Evolutionary conservation across 345 rosid genomes (phyloP).

Genomic region (Arabidopsis arenosa): DNA sequence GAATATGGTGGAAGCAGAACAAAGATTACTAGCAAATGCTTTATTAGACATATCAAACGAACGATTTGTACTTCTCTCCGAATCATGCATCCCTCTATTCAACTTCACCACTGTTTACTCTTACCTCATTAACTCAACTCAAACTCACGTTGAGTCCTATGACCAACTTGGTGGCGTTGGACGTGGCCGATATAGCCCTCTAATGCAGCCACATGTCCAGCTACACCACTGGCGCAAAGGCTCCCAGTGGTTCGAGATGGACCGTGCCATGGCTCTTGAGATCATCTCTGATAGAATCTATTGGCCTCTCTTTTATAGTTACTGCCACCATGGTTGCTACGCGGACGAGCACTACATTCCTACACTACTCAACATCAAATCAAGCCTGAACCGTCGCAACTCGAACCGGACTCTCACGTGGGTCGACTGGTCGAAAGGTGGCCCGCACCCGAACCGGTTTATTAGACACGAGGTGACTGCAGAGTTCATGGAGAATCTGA

Average conservation of each 20-base stretch:
- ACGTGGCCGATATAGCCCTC: conserved; percentile 64
- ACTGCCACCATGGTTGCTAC: conserved; percentile 64
- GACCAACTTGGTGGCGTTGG: conserved; percentile 62
- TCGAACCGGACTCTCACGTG: conserved; percentile 77
- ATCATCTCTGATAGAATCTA: conserved; percentile 64
- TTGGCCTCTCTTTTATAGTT: conserved; percentile 59
- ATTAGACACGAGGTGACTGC: conserved; percentile 53
- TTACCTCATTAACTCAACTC: conserved; percentile 58
- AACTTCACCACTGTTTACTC: conserved; percentile 71
- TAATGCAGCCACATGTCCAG: conserved; percentile 61
- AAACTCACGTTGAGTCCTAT: conserved; percentile 61
- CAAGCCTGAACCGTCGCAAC: conserved; percentile 42
- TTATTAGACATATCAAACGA: conserved; percentile 71
- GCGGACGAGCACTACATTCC: conserved; percentile 87
- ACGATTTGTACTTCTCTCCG: conserved; percentile 79
- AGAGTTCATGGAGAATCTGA: conserved; percentile 59
- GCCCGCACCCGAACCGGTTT: conserved; percentile 71
- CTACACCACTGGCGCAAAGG: conserved; percentile 82
- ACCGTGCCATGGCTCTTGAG: conserved; percentile 62
- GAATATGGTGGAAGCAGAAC: conserved; percentile 87
- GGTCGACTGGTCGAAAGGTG: conserved; percentile 86
- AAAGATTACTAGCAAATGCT: conserved; percentile 80
- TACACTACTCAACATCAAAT: conserved; percentile 56
- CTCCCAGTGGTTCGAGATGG: conserved; percentile 83
- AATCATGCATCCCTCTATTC: conserved; percentile 84